Evolutionary conservation across 2,329 filamentous ascomycete genomes (phyloP), one percentile per base, ranked within the genome.

Genomic region (Xylariaceae sp.): DNA sequence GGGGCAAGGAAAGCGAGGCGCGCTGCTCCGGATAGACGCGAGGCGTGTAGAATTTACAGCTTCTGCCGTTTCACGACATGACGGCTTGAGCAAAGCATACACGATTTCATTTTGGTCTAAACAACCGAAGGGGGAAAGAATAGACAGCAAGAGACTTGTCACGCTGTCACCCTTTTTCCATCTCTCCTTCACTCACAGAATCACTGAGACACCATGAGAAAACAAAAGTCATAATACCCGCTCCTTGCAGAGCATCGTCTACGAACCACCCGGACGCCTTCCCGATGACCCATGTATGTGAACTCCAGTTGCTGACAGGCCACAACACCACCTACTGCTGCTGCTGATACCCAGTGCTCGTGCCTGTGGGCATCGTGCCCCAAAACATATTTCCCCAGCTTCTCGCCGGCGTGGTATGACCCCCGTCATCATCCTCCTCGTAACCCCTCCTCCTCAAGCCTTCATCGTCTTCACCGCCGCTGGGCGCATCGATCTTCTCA

Each of bases 401-500:
- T 5, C 44, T 45, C 38, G 22, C 52, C 17, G 14, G 14, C 11
- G 49, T 45, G 22, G 39, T 43, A 27, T 27, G 4, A 5, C 22
- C 22, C 11, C 48, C 47, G n/a, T 44, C 17, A 6, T 49, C 47
- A 11, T 51, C 49, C 3, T 50, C 52, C 40, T 49, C 42, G 49
- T 62, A 44, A 52, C 56, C 48, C 52, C 58, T 51, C 53, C 59
- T 55, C 53, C 72, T 58, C 49, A 70, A 61, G 15, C 60, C 62
- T 10, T 60, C 73, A 31, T 72, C 75, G 41, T 81, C 80, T 62
- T 81, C 83, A 22, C 72, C 73, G 10, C 77, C 78, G 61, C 83
- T 86, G 63, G 91, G 87, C 32, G 85, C 83, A 54, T 94, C 87
- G 58, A 95, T 89, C 66, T 89, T 88, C 63, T 95, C 90, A 63